Evolutionary conservation across 352 stramenopile genomes (phyloP).

Genomic region (Globisporangium emineosum): DNA sequence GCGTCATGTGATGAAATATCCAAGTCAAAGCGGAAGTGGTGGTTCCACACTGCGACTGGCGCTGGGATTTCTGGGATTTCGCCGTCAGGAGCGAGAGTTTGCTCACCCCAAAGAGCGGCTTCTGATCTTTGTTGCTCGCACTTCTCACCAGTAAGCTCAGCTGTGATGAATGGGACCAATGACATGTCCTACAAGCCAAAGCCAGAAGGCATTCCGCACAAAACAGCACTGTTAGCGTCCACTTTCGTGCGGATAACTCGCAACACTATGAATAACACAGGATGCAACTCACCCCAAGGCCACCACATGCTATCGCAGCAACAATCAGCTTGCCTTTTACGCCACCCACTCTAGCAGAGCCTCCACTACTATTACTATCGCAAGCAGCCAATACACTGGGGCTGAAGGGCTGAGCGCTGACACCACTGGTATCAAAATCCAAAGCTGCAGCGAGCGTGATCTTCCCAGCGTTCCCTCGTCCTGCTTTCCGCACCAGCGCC

Average conservation of each 20-base stretch:
- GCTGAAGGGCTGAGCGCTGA: neutral
- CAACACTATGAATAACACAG: no score
- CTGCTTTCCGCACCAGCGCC: neutral
- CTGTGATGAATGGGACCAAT: neutral
- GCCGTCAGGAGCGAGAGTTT: neutral
- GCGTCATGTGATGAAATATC: no score
- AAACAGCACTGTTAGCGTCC: neutral
- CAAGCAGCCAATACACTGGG: neutral
- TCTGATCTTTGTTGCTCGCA: neutral
- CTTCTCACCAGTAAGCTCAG: neutral
- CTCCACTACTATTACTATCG: neutral
- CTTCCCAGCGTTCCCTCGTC: conserved; percentile 2
- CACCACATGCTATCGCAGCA: neutral
- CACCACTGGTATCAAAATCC: neutral
- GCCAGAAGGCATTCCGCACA: neutral
- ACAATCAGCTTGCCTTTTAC: conserved; percentile 2
- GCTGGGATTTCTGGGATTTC: neutral
- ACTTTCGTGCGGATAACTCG: no score
- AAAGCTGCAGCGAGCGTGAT: neutral
- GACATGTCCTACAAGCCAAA: neutral
- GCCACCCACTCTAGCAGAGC: neutral
- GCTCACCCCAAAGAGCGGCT: neutral
- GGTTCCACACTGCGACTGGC: conserved; percentile 12
- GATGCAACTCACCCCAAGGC: conserved; percentile 9
- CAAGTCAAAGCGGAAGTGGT: conserved; percentile 10